phyloP scores from a whole-genome alignment of 2,329 filamentous ascomycete species.

The Fusarium sp. region DNA sequence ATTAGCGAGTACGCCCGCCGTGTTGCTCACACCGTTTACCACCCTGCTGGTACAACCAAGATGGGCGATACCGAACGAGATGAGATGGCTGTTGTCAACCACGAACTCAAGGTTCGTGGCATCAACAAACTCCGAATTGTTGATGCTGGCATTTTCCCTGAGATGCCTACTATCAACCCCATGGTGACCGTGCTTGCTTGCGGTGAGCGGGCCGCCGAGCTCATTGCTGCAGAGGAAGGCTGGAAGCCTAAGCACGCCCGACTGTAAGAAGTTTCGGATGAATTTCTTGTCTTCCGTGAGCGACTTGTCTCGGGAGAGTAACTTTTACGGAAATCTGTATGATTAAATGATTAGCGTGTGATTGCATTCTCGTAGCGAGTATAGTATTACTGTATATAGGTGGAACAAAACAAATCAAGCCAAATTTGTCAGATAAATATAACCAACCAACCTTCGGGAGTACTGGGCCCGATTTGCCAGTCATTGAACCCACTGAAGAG shows the following conservation, averaged over 20 bases:
- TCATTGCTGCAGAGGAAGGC: slow-evolving; percentile 77
- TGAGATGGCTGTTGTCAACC: slow-evolving; percentile 82
- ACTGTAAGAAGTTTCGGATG: slow-evolving; percentile 44
- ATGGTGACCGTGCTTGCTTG: slow-evolving; percentile 90
- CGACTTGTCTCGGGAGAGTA: slow-evolving; percentile 6
- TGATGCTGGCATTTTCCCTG: slow-evolving; percentile 89
- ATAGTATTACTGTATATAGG: slow-evolving; percentile 17
- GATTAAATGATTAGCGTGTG: slow-evolving; percentile 39
- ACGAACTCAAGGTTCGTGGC: slow-evolving; percentile 77
- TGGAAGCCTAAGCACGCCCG: slow-evolving; percentile 53
- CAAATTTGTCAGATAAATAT: not conserved
- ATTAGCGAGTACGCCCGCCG: slow-evolving; percentile 84
- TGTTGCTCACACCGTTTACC: slow-evolving; percentile 89
- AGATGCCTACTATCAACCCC: slow-evolving; percentile 87
- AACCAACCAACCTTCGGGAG: slow-evolving; percentile 13
- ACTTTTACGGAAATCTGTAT: slow-evolving; percentile 35
- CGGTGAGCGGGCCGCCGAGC: slow-evolving; percentile 85
- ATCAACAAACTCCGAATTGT: slow-evolving; percentile 81
- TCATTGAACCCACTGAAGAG: slow-evolving; percentile 1
- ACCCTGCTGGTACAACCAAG: slow-evolving; percentile 89
- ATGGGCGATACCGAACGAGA: slow-evolving; percentile 83
- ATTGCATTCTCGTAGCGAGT: slow-evolving; percentile 28
- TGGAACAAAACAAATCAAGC: slow-evolving; percentile 18
- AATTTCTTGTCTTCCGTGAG: slow-evolving; percentile 7
- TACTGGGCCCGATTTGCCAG: slow-evolving; percentile 28